phyloP scores from a whole-genome alignment of 2,329 filamentous ascomycete species.

The Lachnellula occidentalis region DNA sequence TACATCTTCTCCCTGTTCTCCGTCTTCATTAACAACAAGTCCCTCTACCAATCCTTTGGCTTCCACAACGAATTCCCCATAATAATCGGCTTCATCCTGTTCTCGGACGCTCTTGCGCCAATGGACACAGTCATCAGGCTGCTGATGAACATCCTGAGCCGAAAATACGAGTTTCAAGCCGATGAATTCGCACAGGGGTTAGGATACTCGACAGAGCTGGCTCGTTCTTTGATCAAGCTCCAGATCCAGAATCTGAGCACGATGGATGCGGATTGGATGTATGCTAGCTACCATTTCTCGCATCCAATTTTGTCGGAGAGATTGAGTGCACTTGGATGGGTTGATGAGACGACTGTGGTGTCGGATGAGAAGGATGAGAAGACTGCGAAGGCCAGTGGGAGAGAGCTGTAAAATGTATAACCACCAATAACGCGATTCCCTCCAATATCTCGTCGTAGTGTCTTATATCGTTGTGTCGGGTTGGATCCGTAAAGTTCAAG shows the following conservation, averaged over 20 bases:
- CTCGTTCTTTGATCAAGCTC: conserved; percentile 86
- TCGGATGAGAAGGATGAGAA: conserved; percentile 41
- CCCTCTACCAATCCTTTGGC: conserved; percentile 85
- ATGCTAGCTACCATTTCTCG: conserved; percentile 97
- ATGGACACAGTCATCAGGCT: conserved; percentile 95
- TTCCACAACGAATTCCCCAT: conserved; percentile 80
- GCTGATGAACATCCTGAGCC: conserved; percentile 90
- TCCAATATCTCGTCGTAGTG: neutral
- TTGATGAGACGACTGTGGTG: conserved; percentile 51
- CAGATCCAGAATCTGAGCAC: conserved; percentile 97
- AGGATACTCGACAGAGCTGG: conserved; percentile 78
- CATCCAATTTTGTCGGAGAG: conserved; percentile 95
- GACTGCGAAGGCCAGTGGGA: conserved; percentile 61
- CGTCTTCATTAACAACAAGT: conserved; percentile 92
- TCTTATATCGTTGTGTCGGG: neutral
- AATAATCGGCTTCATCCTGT: conserved; percentile 94
- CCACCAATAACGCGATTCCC: conserved; percentile 1
- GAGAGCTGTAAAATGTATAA: conserved; percentile 57
- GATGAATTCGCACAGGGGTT: conserved; percentile 82
- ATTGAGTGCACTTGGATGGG: conserved; percentile 85
- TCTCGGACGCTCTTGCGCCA: conserved; percentile 91
- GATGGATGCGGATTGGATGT: conserved; percentile 99
- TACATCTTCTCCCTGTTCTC: conserved; percentile 97
- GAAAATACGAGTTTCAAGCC: conserved; percentile 93
- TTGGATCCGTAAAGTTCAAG: conserved; percentile 9